Evolutionary conservation across 2,329 filamentous ascomycete genomes (phyloP).

Genomic region (Aspergillus candidus): DNA sequence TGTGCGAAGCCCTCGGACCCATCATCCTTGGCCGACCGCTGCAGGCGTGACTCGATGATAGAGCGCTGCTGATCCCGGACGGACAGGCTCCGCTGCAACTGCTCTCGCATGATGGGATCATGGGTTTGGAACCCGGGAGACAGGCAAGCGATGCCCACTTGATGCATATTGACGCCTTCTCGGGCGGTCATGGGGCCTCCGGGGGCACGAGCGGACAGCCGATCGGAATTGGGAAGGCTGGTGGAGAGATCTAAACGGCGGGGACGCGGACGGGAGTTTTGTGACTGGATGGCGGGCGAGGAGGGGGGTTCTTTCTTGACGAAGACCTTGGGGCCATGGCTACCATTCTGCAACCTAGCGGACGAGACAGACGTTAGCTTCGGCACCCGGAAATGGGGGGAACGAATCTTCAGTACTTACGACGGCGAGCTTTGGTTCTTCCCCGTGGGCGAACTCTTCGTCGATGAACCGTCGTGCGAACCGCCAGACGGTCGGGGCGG

Average conservation of each 20-base stretch:
- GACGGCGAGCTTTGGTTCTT: slow-evolving; percentile 38
- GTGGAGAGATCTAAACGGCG: slow-evolving; percentile 43
- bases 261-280: slow-evolving; percentile 48
- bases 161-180: slow-evolving; percentile 76
- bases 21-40: slow-evolving; percentile 79
- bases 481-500: slow-evolving; percentile 27
- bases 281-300: slow-evolving; percentile 68
- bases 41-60: slow-evolving; percentile 86
- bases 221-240: slow-evolving; percentile 40
- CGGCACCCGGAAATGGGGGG: neutral
- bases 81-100: slow-evolving; percentile 86
- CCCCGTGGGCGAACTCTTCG: slow-evolving; percentile 31
- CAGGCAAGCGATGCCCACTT: slow-evolving; percentile 87
- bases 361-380: slow-evolving; percentile 11
- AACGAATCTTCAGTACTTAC: slow-evolving; percentile 34
- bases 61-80: slow-evolving; percentile 90
- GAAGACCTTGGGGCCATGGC: slow-evolving; percentile 67
- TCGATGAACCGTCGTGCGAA: slow-evolving; percentile 29
- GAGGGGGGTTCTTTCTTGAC: slow-evolving; percentile 90
- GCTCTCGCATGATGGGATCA: slow-evolving; percentile 93
- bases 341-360: slow-evolving; percentile 37
- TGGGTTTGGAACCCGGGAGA: slow-evolving; percentile 95
- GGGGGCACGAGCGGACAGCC: slow-evolving; percentile 60
- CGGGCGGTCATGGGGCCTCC: slow-evolving; percentile 65
- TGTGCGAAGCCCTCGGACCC: slow-evolving; percentile 55